Evolutionary conservation across 805 yeast species (phyloP), one percentile per base, ranked within the genome.

Genomic region (Spathaspora passalidarum): DNA sequence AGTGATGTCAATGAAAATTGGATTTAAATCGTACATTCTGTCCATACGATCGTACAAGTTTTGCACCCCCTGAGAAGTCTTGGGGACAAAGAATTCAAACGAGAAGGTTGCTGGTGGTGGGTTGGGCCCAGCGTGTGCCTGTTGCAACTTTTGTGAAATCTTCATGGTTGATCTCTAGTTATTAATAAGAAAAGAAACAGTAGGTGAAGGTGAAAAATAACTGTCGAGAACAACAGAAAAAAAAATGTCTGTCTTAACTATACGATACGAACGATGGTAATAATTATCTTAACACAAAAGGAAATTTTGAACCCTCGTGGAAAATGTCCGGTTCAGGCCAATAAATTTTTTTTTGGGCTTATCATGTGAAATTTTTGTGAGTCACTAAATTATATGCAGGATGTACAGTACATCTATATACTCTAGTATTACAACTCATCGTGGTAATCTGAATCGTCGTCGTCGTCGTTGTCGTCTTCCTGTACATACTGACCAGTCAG

Each of bases 21-120:
- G 99, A 52, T 83, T 84, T 56, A 89, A 74, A 53, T 87, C 88
- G 65, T 88, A 89, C 99, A 94, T 94, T 64, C 97, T 81, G 61
- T 94, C 98, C 91, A 94, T 92, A 62, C 99, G 78, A 65, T 94
- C 98, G 69, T 91, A 92, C 48, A 94, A 74, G 63, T 94, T 94
- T 63, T 90, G 96, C 19, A 92, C 94, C 62, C 99, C 99, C 66
- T 94, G 97, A 18, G 92, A 76, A 0, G 99, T 94, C 73, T 94
- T 94, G 39, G 99, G 99, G 19, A 92, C 96, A 65, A 94, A 94
- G 70, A 88, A 94, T 75, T 94, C 99, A 59, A 91, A 92, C 39
- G 98, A 91, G 65, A 88, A 92, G 5, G 98, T 88, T 2, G 96
- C 63, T 5, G 72, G 72, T 9, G 76, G 76, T 16, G 76, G 69